These are phyloP conservation scores for Agarophyton chilense DNA, from an alignment of 23 red algal species.

Conservation along the genomic window DNA sequence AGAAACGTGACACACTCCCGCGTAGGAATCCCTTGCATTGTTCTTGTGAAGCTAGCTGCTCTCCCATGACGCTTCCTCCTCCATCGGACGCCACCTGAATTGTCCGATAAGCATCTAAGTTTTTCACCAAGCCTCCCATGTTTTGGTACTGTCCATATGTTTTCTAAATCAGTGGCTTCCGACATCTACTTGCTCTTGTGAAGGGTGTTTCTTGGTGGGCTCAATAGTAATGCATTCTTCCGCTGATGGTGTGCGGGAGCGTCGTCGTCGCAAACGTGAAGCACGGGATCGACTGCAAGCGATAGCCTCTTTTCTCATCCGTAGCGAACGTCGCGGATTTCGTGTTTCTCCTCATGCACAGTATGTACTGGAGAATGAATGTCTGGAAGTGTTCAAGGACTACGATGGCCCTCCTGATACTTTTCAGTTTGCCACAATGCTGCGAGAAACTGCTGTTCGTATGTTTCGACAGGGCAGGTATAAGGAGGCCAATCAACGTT, in stretches of 20 bases:
- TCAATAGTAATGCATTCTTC: slow-evolving; percentile 26
- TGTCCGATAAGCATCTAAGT: too few species aligned
- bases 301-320: slow-evolving; percentile 29
- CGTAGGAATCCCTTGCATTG: too few species aligned
- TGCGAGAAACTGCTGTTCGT: slow-evolving; percentile 42
- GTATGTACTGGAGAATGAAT: slow-evolving; percentile 24
- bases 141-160: too few species aligned
- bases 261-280: slow-evolving; percentile 6
- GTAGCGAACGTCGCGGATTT: slow-evolving; percentile 20
- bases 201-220: too few species aligned
- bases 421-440: slow-evolving; percentile 24
- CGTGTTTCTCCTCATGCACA: slow-evolving; percentile 40
- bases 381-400: background rate
- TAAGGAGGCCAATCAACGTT: slow-evolving; percentile 38
- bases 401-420: background rate
- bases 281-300: slow-evolving; percentile 9
- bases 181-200: too few species aligned
- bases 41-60: too few species aligned
- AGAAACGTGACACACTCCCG: too few species aligned
- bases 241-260: background rate
- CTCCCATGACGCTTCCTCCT: too few species aligned
- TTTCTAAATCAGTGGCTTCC: too few species aligned
- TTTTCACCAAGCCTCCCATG: too few species aligned
- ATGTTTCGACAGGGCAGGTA: slow-evolving; percentile 55
- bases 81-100: too few species aligned